A percentile compares a stretch with the other conserved stretches of the same genome.
These are phyloP conservation scores for Rubia yunnanensis DNA, from an alignment of 257 asterid species.

Conservation along the genomic window DNA sequence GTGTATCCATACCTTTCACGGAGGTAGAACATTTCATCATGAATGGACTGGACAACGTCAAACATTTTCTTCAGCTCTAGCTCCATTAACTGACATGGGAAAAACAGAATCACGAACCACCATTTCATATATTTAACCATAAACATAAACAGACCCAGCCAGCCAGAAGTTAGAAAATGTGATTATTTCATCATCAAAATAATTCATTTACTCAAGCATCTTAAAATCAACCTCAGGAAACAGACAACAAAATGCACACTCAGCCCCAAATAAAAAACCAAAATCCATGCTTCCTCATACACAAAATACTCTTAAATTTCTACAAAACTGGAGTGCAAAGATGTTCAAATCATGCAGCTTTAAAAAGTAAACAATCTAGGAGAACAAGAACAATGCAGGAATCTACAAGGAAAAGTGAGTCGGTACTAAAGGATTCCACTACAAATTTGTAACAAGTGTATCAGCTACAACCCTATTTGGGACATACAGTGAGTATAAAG, in stretches of 20 bases:
- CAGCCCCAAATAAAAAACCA: background rate
- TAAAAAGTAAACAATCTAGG: background rate
- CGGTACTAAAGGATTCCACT: too few species aligned
- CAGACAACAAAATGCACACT: background rate
- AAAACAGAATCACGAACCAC: slow-evolving; percentile 3
- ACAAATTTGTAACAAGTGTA: background rate
- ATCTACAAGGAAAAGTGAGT: background rate
- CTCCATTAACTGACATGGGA: slow-evolving; percentile 57
- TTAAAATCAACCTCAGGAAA: background rate
- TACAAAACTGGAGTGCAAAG: background rate
- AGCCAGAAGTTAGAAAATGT: background rate
- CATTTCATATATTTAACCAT: slow-evolving; percentile 2
- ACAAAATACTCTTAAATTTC: background rate
- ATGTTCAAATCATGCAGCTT: background rate
- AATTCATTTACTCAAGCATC: background rate
- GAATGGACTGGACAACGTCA: slow-evolving; percentile 58
- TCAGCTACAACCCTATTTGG: background rate
- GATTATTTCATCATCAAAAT: background rate
- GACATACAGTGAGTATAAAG: background rate
- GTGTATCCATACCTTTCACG: slow-evolving; percentile 50
- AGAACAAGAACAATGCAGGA: background rate
- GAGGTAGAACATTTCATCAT: slow-evolving; percentile 76
- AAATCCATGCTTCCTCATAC: background rate
- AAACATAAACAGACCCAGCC: background rate
- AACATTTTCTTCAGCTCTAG: slow-evolving; percentile 66